Evolutionary conservation across 345 rosid species (phyloP), one percentile per base, ranked within the genome.

Genomic region (Dimocarpus longan): DNA sequence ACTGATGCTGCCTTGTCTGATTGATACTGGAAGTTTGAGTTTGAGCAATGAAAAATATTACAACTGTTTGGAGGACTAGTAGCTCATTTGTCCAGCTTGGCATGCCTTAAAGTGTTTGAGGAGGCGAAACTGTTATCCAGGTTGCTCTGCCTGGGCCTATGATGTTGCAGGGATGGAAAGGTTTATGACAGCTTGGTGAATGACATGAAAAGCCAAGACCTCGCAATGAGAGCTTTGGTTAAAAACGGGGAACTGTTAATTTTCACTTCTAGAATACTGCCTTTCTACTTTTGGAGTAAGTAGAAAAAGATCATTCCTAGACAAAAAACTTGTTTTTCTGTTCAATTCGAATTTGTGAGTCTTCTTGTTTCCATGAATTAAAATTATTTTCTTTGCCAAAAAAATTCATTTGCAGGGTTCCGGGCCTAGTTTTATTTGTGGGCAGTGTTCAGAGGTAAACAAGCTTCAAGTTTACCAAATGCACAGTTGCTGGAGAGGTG

Each of bases 11-110:
- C 16, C 62, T 74, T 81, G 54, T 76, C 6, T 70, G 37, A 43
- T 62, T 66, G 64, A 75, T 89, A 90, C 97, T 81, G 98, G 98
- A 78, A 70, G 71, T 37, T 63, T 91, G 56, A 69, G 80, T 75
- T 43, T 88, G 10, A 57, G 26, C 66, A 62, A 79, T 22, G 75
- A 66, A 63, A 74, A 79, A 8, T 70, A 32, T 40, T 40, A 52
- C 68, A 63, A 66, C 75, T 72, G 60, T 32, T 82, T 70, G 77
- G 59, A 54, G 59, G 85, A 56, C 81, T 89, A 12, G 78, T 80
- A 69, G 94, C 93, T 46, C 95, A 94, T 83, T 22, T 92, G 77
- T 94, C 98, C 54, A 75, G 65, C 76, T 76, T 88, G 56, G 97
- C 98, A n/a, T 87, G 92, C 83, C 24, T 37, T 67, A 80, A 16